phyloP scores from a whole-genome alignment of 1,139 yeast species.

The Hemisphaericaspora xylanilytica region DNA sequence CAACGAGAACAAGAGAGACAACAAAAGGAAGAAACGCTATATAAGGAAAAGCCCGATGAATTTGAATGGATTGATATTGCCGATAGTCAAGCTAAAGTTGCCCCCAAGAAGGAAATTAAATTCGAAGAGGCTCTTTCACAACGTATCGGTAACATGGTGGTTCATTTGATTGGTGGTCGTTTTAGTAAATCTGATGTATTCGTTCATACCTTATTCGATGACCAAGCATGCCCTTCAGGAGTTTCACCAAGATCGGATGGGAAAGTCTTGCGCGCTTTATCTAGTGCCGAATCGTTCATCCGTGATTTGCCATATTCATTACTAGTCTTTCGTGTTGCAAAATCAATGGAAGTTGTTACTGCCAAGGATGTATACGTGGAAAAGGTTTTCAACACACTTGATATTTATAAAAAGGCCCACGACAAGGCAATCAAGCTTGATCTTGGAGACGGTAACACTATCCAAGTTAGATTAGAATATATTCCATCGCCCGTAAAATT shows the following conservation, averaged over 20 bases:
- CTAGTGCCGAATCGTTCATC: constrained; percentile 58
- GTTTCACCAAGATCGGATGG: constrained; percentile 47
- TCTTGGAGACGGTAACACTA: constrained; percentile 40
- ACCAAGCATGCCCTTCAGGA: constrained; percentile 57
- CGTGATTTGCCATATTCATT: constrained; percentile 68
- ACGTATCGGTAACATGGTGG: constrained; percentile 61
- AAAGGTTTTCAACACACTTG: constrained; percentile 48
- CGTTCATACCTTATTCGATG: constrained; percentile 65
- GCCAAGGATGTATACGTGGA: constrained; percentile 52
- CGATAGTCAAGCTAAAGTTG: constrained; percentile 47
- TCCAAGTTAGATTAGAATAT: constrained; percentile 55
- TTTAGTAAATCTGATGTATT: constrained; percentile 48
- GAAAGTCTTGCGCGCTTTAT: constrained; percentile 34
- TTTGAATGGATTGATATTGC: constrained; percentile 61
- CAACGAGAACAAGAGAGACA: constrained; percentile 36
- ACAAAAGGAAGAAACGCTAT: constrained; percentile 45
- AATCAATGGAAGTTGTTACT: constrained; percentile 45
- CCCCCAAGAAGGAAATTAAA: constrained; percentile 48
- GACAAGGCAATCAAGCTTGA: constrained; percentile 45
- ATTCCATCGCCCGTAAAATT: constrained; percentile 56
- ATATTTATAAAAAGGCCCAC: constrained; percentile 50
- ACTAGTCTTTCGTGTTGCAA: constrained; percentile 54
- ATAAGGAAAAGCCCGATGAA: constrained; percentile 56
- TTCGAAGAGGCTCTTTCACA: constrained; percentile 51
- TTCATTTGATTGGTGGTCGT: constrained; percentile 50